Evolutionary conservation across 495 filamentous ascomycete species (phyloP), one percentile per base, ranked within the genome.

Genomic region (Aspergillus cristatus): DNA sequence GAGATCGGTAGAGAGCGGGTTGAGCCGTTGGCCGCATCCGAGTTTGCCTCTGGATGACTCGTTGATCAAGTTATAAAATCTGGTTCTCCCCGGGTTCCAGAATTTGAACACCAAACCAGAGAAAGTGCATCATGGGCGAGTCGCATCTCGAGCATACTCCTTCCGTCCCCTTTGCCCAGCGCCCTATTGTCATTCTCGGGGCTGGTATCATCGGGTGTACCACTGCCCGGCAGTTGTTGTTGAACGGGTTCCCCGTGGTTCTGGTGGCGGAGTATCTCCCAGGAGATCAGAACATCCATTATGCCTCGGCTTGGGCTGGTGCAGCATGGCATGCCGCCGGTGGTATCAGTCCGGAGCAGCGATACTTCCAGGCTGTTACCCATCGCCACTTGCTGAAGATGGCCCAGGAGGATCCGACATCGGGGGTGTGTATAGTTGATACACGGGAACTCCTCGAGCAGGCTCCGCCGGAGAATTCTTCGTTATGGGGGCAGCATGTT

Each of bases 171-270:
- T 68, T 65, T 32, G 18, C 64, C 0, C 64, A 65, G 32, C 54
- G 58, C 11, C 60, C 60, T 2, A 41, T 68, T 18, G 43, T 68
- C 11, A 60, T 68, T 31, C 48, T 68, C 0, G 62, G 64, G 16
- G 64, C 60, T 14, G 64, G 64, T 1, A 65, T 68, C 35, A 68
- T 68, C 24, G 64, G 64, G 24, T 68, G 64, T 43, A 57, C 64
- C 2, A 45, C 64, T 0, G 64, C 64, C 2, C 54, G 53, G 15
- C 62, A 63, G 38, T 45, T 68, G 7, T 39, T 68, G 1, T 46
- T 48, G 8, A 48, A 48, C n/a, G 64, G 64, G 1, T 66, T 68
- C 38, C 44, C 54, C 3, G 62, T 68, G 2, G 47, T 51, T 6
- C 17, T 68, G 35, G 58, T 68, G 7, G 64, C 60, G 7, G 64